phyloP scores from a whole-genome alignment of 208 protist species.

The Trypanosoma rangeli region DNA sequence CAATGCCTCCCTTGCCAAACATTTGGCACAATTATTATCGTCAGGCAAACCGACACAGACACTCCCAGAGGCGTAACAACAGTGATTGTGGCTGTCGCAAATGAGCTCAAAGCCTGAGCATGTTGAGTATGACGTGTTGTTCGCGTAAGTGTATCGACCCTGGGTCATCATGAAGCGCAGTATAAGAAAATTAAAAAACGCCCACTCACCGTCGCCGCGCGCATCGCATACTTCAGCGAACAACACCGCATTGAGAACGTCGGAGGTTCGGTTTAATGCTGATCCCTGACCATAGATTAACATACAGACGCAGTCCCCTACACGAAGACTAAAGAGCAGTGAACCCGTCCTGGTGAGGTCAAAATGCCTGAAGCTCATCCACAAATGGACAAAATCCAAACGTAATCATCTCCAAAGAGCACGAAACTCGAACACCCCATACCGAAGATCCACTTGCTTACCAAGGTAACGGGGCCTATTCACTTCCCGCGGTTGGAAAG shows the following conservation, averaged over 20 bases:
- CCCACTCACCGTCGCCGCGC: constrained; percentile 6
- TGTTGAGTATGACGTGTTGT: constrained; percentile 20
- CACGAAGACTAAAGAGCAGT: background rate
- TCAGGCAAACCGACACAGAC: constrained; percentile 24
- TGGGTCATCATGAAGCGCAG: constrained; percentile 25
- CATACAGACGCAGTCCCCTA: constrained; percentile 1
- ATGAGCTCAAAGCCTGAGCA: constrained; percentile 24
- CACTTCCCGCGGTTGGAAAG: constrained; percentile 28
- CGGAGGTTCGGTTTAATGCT: constrained; percentile 7
- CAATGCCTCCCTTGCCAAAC: constrained; percentile 11
- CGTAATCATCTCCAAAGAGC: background rate
- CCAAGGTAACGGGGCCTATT: constrained; percentile 6
- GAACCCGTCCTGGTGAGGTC: constrained; percentile 19
- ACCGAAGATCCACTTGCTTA: constrained; percentile 29
- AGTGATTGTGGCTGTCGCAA: constrained; percentile 20
- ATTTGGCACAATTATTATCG: constrained; percentile 27
- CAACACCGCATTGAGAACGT: constrained; percentile 16
- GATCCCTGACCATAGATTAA: constrained; percentile 29
- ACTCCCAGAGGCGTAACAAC: constrained; percentile 11
- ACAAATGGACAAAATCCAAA: constrained; percentile 34
- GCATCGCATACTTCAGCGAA: constrained; percentile 9
- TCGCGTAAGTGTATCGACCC: constrained; percentile 21
- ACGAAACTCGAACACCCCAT: constrained; percentile 6
- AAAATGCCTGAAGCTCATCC: constrained; percentile 33
- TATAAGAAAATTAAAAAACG: constrained; percentile 26